Conservation (phyloP, 2,329 filamentous ascomycete genomes). For the Paraphoma chrysanthemicola region DNA sequence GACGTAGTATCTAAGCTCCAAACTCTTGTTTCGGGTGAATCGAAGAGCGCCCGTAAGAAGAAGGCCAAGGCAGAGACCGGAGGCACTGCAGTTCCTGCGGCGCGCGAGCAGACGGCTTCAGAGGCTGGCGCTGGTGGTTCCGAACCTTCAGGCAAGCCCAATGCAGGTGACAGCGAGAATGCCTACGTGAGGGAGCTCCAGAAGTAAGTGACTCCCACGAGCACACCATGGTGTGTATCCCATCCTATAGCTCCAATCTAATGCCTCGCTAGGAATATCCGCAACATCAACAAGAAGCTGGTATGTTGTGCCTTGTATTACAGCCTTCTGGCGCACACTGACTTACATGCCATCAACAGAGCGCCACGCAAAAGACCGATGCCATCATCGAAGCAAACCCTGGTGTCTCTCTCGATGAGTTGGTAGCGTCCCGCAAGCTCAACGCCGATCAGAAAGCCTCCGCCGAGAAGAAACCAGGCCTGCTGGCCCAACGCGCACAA, state of each 20-base stretch:
- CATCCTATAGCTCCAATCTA: conserved; percentile 21
- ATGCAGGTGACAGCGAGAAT: conserved; percentile 73
- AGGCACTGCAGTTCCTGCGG: conserved; percentile 52
- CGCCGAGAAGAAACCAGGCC: conserved; percentile 76
- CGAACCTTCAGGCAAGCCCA: conserved; percentile 51
- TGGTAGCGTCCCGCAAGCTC: conserved; percentile 75
- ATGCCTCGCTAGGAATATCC: conserved; percentile 71
- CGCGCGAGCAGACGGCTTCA: conserved; percentile 43
- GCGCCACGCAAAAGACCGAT: conserved; percentile 76
- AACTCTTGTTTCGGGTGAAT: conserved; percentile 63
- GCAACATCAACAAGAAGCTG: conserved; percentile 93
- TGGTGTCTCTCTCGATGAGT: conserved; percentile 74
- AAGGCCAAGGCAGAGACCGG: conserved; percentile 53
- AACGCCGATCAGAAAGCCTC: conserved; percentile 82
- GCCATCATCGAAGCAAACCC: conserved; percentile 72
- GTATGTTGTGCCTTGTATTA: conserved; percentile 60
- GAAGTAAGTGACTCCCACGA: conserved; percentile 68
- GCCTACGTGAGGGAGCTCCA: conserved; percentile 86
- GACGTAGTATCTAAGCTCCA: conserved; percentile 69
- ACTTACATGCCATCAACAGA: conserved; percentile 53
- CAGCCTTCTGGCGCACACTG: conserved; percentile 7
- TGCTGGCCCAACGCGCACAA: conserved; percentile 72
- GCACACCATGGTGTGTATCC: background rate
- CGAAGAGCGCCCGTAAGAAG: conserved; percentile 62
- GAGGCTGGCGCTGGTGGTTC: conserved; percentile 39